These are phyloP conservation scores for Dendrocalamus sinicus DNA, from an alignment of 176 grass and related monocot species.

Conservation along the genomic window DNA sequence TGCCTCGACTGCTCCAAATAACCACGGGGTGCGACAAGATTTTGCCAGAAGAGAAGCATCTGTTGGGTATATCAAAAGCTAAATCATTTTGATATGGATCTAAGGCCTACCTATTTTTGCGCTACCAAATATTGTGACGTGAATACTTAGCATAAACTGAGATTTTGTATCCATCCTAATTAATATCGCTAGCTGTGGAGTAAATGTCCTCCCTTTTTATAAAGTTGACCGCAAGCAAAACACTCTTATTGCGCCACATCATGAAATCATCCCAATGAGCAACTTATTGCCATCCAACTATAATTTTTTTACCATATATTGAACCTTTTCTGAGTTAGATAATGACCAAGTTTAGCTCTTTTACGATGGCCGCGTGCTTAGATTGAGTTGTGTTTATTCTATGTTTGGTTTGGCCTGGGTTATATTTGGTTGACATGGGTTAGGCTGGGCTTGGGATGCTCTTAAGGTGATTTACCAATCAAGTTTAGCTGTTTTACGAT, in stretches of 20 bases:
- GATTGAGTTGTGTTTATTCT: no score
- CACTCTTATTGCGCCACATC: background rate
- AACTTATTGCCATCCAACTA: background rate
- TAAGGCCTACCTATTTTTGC: background rate
- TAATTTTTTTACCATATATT: background rate
- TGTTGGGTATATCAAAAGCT: background rate
- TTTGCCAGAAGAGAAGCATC: background rate
- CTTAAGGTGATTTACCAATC: no score
- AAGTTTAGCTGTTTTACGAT: background rate
- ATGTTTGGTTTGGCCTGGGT: no score
- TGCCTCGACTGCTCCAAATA: background rate
- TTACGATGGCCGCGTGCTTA: no score
- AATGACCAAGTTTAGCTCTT: background rate
- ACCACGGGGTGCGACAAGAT: background rate
- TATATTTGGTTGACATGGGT: no score
- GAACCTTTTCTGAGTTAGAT: background rate
- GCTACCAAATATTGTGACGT: background rate
- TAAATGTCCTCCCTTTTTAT: background rate
- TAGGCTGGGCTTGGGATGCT: no score
- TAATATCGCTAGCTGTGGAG: background rate
- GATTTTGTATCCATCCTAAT: background rate
- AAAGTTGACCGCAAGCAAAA: background rate
- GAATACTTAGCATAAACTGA: background rate
- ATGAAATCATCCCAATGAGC: background rate
- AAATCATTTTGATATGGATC: background rate